Percentiles rank a stretch among this genome's conserved stretches.
Evolutionary conservation across 345 rosid species (phyloP).

Genomic region (Adansonia digitata): DNA sequence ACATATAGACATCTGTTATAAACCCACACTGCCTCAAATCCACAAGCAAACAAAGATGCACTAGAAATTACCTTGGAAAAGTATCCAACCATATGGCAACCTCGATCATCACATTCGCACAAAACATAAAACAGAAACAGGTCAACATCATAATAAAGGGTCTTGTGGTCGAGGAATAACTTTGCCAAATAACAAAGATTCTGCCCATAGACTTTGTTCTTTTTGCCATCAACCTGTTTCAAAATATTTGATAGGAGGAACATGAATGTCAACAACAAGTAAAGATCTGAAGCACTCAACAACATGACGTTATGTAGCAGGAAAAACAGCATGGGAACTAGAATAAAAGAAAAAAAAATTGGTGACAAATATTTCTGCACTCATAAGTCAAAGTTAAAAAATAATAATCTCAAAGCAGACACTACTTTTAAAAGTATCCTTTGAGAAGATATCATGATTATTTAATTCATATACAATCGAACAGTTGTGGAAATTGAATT

Average conservation of each 20-base stretch:
- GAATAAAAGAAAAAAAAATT: background rate
- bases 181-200: constrained; percentile 97
- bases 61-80: constrained; percentile 77
- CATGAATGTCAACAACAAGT: background rate
- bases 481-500: background rate
- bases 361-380: background rate
- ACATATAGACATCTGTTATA: background rate
- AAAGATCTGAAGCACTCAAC: background rate
- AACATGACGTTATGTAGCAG: background rate
- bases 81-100: constrained; percentile 99
- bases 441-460: background rate
- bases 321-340: background rate
- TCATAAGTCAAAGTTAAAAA: background rate
- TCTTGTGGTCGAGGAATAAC: constrained; percentile 97
- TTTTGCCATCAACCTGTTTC: constrained; percentile 79
- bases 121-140: constrained; percentile 85
- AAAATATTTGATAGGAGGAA: constrained; percentile 1
- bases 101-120: constrained; percentile 99
- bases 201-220: constrained; percentile 98
- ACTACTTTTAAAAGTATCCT: background rate
- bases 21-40: background rate
- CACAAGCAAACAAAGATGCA: background rate
- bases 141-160: constrained; percentile 97
- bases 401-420: background rate
- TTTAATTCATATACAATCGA: background rate